phyloP scores from a whole-genome alignment of 2,329 filamentous ascomycete genomes.

The Amylocarpus encephaloides region DNA sequence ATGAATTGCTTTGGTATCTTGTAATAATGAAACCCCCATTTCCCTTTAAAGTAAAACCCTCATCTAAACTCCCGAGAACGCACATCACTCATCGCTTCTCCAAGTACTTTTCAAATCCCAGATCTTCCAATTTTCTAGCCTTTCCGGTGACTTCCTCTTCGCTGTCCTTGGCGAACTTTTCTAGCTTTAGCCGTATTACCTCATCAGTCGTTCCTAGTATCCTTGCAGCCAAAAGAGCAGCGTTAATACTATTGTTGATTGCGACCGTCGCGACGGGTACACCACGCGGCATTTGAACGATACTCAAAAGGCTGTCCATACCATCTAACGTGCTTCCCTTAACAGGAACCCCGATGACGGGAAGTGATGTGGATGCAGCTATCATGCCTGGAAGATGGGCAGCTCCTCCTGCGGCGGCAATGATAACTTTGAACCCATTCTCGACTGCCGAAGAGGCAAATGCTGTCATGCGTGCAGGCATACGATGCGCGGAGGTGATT shows the following conservation, averaged over 20 bases:
- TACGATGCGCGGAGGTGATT: conserved; percentile 77
- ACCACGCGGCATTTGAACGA: conserved; percentile 72
- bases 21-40: too few relatives aligned
- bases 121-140: conserved; percentile 48
- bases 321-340: conserved; percentile 69
- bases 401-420: conserved; percentile 65
- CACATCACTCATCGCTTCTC: not conserved
- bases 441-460: conserved; percentile 41
- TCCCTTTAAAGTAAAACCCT: too few relatives aligned
- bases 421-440: conserved; percentile 30
- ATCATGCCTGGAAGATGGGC: conserved; percentile 72
- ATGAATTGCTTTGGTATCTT: too few relatives aligned
- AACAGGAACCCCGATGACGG: conserved; percentile 72
- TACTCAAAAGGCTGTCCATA: conserved; percentile 63
- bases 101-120: conserved; percentile 50
- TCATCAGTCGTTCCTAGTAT: conserved; percentile 56
- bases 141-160: conserved; percentile 38
- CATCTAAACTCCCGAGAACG: too few relatives aligned
- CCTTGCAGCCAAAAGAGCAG: conserved; percentile 63
- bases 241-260: conserved; percentile 76
- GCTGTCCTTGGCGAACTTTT: conserved; percentile 50
- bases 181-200: conserved; percentile 51
- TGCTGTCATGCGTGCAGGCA: conserved; percentile 62
- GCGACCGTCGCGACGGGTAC: conserved; percentile 70
- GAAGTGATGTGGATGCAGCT: conserved; percentile 62